Conservation (phyloP, 1,284 basidiomycete species). For the Singerocomus inundabilis region DNA sequence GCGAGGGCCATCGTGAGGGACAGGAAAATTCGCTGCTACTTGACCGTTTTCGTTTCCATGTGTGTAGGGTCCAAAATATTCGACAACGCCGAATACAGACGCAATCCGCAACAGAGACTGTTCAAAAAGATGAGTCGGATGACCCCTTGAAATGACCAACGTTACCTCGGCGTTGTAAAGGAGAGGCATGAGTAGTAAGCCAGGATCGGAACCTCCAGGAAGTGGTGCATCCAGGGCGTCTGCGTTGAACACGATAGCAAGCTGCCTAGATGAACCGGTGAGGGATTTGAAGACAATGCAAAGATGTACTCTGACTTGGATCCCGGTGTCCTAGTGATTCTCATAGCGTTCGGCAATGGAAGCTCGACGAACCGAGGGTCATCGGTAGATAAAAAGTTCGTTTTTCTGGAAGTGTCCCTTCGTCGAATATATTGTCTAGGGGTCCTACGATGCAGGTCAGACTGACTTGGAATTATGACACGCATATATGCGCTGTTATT, state of each 20-base stretch:
- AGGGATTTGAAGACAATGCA: background rate
- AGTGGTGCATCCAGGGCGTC: constrained; percentile 44
- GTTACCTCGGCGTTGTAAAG: constrained; percentile 57
- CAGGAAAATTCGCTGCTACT: constrained; percentile 33
- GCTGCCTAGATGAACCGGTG: constrained; percentile 40
- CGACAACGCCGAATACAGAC: constrained; percentile 55
- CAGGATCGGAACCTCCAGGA: constrained; percentile 26
- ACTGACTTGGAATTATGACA: background rate
- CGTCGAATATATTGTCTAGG: constrained; percentile 43
- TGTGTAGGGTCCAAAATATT: constrained; percentile 37
- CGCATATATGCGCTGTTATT: constrained; percentile 28
- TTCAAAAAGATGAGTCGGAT: constrained; percentile 6
- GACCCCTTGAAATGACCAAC: constrained; percentile 4
- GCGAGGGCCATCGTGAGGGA: constrained; percentile 55
- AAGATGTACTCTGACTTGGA: constrained; percentile 23
- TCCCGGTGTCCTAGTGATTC: constrained; percentile 35
- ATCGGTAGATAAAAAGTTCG: constrained; percentile 11
- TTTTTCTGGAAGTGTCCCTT: constrained; percentile 17
- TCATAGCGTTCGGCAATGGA: constrained; percentile 56
- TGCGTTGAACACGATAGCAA: constrained; percentile 53
- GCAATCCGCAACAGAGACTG: constrained; percentile 48
- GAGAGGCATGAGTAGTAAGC: constrained; percentile 55
- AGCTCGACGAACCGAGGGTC: constrained; percentile 34
- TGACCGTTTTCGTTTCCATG: constrained; percentile 24
- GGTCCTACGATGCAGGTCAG: constrained; percentile 31